These are phyloP conservation scores for Smallanthus sonchifolius DNA, from an alignment of 129 eudicot species.

Conservation along the genomic window DNA sequence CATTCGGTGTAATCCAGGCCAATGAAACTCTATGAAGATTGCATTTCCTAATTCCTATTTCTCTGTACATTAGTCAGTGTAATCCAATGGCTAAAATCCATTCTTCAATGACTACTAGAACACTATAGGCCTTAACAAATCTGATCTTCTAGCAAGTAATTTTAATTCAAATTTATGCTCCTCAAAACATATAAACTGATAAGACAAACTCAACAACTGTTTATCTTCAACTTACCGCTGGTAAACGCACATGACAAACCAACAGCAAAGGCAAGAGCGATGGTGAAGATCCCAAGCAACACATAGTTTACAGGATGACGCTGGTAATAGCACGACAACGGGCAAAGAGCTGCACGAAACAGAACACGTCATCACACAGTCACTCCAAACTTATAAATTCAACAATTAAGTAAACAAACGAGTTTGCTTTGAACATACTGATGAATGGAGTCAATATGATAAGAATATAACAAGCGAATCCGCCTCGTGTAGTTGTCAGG, in stretches of 20 bases:
- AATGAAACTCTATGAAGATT: not conserved
- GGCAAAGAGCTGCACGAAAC: conserved; percentile 63
- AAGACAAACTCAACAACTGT: not conserved
- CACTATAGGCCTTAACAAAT: not conserved
- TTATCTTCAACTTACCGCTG: conserved; percentile 48
- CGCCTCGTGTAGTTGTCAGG: conserved; percentile 57
- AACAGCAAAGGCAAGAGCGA: conserved; percentile 52
- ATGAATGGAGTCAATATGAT: conserved; percentile 68
- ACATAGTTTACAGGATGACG: conserved; percentile 70
- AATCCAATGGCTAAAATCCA: not conserved
- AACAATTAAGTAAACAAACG: not conserved
- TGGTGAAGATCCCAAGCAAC: conserved; percentile 66
- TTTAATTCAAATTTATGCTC: not conserved
- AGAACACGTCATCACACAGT: not conserved
- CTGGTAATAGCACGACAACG: conserved; percentile 64
- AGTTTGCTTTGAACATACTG: conserved; percentile 30
- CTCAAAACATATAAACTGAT: not conserved
- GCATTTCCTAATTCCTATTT: not conserved
- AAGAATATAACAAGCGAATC: conserved; percentile 57
- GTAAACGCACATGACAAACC: conserved; percentile 86
- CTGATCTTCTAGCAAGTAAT: not conserved
- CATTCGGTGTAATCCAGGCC: not conserved
- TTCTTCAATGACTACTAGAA: conserved; percentile 1
- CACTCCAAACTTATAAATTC: not conserved
- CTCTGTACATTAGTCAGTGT: not conserved